These are phyloP conservation scores for Puccinia sorghi DNA, from an alignment of 1,284 basidiomycete species.

Conservation along the genomic window DNA sequence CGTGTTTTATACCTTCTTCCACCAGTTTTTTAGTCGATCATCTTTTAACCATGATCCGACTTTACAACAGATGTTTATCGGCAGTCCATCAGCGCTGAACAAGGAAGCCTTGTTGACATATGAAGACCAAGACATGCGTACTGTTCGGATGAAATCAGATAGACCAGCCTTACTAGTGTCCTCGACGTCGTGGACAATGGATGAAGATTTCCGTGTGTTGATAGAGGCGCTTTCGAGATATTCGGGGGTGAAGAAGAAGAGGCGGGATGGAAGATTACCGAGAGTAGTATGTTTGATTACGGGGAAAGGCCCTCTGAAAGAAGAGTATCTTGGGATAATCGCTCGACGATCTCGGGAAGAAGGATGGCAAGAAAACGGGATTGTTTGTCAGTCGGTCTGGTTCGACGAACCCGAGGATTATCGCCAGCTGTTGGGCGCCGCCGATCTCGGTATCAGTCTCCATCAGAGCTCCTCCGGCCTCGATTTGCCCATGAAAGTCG, in stretches of 20 bases:
- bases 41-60: slow-evolving; percentile 52
- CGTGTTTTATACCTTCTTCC: not conserved
- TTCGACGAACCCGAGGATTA: slow-evolving; percentile 51
- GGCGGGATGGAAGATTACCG: slow-evolving; percentile 54
- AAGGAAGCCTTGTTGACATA: slow-evolving; percentile 45
- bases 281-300: slow-evolving; percentile 74
- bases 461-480: slow-evolving; percentile 86
- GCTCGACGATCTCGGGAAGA: slow-evolving; percentile 64
- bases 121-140: slow-evolving; percentile 58
- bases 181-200: slow-evolving; percentile 95
- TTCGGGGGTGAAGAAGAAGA: slow-evolving; percentile 63
- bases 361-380: slow-evolving; percentile 73
- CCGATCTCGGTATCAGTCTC: slow-evolving; percentile 86
- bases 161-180: slow-evolving; percentile 84
- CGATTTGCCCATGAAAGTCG: slow-evolving; percentile 98
- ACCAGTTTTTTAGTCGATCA: slow-evolving; percentile 39
- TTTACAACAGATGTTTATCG: slow-evolving; percentile 65
- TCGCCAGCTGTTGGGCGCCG: slow-evolving; percentile 66
- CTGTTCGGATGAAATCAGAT: slow-evolving; percentile 62
- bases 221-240: slow-evolving; percentile 72
- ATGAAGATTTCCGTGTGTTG: slow-evolving; percentile 90
- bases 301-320: slow-evolving; percentile 80
- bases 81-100: slow-evolving; percentile 59
- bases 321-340: slow-evolving; percentile 70
- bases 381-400: slow-evolving; percentile 67